Evolutionary conservation across 2,329 filamentous ascomycete genomes (phyloP).

Genomic region (Monilinia fructicola): DNA sequence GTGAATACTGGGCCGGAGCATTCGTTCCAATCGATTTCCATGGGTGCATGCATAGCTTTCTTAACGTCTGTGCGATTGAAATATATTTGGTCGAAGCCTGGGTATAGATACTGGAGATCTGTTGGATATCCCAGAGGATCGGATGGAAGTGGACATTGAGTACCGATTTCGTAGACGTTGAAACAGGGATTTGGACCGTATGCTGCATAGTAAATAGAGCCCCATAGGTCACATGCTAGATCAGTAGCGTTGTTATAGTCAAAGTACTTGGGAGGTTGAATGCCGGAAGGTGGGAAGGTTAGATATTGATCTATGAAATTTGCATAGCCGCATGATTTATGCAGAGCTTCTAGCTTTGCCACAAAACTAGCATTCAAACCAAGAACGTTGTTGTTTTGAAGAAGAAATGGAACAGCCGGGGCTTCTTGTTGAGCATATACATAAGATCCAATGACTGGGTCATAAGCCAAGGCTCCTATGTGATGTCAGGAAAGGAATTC

Average conservation of each 20-base stretch:
- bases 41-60: constrained; percentile 49
- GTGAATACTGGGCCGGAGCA: constrained; percentile 48
- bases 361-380: constrained; percentile 48
- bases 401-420: constrained; percentile 45
- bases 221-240: constrained; percentile 43
- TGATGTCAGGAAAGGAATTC: background rate
- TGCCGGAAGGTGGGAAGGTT: constrained; percentile 43
- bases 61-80: constrained; percentile 55
- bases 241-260: constrained; percentile 31
- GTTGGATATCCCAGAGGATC: constrained; percentile 42
- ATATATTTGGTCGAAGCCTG: constrained; percentile 45
- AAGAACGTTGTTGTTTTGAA: constrained; percentile 46
- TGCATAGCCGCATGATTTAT: constrained; percentile 49
- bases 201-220: constrained; percentile 43
- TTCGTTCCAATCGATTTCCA: constrained; percentile 44
- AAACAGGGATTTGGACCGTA: constrained; percentile 49
- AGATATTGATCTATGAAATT: constrained; percentile 49
- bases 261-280: constrained; percentile 39
- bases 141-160: constrained; percentile 47
- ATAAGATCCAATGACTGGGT: constrained; percentile 31
- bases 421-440: constrained; percentile 35
- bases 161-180: constrained; percentile 50
- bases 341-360: constrained; percentile 43
- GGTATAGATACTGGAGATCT: constrained; percentile 41
- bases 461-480: constrained; percentile 30